Evolutionary conservation across 2,329 filamentous ascomycete species (phyloP).

Genomic region (Aspergillus clavatus): DNA sequence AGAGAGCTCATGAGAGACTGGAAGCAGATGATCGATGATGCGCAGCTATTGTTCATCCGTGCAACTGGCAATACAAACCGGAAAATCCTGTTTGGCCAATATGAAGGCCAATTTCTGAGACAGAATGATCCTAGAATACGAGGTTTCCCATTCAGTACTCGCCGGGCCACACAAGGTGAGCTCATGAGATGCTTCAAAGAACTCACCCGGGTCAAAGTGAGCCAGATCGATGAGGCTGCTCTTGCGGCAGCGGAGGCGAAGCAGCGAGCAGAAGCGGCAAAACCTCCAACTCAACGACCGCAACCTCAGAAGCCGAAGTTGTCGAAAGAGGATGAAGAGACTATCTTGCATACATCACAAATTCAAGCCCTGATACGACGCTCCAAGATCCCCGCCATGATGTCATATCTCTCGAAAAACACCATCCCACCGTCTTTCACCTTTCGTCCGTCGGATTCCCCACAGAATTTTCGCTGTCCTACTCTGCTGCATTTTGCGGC

Average conservation of each 20-base stretch:
- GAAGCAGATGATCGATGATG: conserved; percentile 77
- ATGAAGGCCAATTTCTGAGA: conserved; percentile 79
- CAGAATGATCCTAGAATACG: conserved; percentile 75
- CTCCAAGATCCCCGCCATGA: conserved; percentile 79
- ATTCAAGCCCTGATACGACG: conserved; percentile 82
- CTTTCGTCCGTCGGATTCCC: conserved; percentile 64
- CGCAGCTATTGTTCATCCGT: conserved; percentile 81
- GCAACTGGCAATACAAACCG: conserved; percentile 84
- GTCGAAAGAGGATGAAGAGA: conserved; percentile 78
- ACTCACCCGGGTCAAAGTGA: conserved; percentile 82
- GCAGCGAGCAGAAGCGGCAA: conserved; percentile 38
- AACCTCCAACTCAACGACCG: conserved; percentile 26
- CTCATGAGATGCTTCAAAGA: conserved; percentile 93
- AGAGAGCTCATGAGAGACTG: conserved; percentile 75
- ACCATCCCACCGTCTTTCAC: conserved; percentile 64
- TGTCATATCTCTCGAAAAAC: conserved; percentile 79
- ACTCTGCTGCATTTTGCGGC: conserved; percentile 83
- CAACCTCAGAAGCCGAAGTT: conserved; percentile 53
- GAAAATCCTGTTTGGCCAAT: conserved; percentile 81
- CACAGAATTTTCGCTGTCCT: conserved; percentile 72
- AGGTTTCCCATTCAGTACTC: conserved; percentile 88
- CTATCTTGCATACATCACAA: conserved; percentile 79
- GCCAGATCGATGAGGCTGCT: conserved; percentile 66
- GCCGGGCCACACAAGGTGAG: conserved; percentile 86
- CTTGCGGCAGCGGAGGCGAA: conserved; percentile 49